phyloP scores from a whole-genome alignment of 176 grass and related monocot species.

The Coix lacrymajobi region DNA sequence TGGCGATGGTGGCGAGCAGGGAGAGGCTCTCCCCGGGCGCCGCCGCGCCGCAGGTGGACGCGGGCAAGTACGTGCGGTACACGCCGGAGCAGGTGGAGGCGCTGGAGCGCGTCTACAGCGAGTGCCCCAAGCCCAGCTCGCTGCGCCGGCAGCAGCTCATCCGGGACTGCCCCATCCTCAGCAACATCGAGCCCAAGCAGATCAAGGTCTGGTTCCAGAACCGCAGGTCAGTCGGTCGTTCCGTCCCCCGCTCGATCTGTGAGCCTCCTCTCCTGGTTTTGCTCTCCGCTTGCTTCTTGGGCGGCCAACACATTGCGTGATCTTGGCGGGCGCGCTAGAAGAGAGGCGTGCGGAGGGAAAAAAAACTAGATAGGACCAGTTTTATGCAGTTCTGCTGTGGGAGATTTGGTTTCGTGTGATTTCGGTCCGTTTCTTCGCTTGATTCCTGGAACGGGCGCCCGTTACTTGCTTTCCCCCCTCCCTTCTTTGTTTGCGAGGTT shows the following conservation, averaged over 20 bases:
- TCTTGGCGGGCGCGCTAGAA: background rate
- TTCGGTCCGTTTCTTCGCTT: background rate
- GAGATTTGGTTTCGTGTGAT: background rate
- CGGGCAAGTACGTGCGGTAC: conserved; percentile 97
- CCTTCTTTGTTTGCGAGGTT: background rate
- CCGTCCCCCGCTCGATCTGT: background rate
- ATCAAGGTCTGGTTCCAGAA: conserved; percentile 99
- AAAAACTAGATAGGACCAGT: background rate
- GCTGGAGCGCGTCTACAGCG: conserved; percentile 90
- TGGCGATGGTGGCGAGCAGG: conserved; percentile 53
- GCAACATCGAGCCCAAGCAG: conserved; percentile 98
- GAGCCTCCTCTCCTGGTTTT: background rate
- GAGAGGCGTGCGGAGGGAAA: background rate
- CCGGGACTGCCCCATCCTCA: conserved; percentile 81
- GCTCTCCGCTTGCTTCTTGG: background rate
- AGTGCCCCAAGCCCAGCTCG: conserved; percentile 98
- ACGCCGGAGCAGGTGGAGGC: conserved; percentile 98
- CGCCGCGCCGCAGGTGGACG: conserved; percentile 50
- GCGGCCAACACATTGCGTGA: background rate
- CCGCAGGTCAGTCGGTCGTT: conserved; percentile 53
- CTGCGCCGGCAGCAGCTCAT: conserved; percentile 85
- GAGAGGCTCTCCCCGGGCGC: conserved; percentile 37
- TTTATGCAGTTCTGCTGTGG: background rate
- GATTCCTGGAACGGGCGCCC: background rate
- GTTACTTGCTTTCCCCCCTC: background rate